phyloP scores from a whole-genome alignment of 2,329 filamentous ascomycete species.

The Pseudogymnoascus sp. region DNA sequence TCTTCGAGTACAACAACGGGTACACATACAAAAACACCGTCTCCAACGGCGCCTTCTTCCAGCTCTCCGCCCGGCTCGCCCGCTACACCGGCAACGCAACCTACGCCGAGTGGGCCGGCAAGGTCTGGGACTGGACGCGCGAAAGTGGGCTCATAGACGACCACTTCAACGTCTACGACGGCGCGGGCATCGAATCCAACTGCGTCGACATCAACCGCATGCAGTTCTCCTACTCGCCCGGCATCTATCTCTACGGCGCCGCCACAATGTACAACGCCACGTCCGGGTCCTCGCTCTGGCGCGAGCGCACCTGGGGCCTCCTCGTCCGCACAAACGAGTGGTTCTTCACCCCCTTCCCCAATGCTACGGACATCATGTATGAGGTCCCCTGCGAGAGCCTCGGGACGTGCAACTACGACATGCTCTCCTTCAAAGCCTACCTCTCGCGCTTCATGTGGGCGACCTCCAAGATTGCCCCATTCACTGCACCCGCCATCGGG shows the following conservation, averaged over 20 bases:
- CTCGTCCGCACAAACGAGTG: slow-evolving; percentile 38
- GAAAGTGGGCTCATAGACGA: slow-evolving; percentile 48
- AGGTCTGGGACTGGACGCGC: slow-evolving; percentile 57
- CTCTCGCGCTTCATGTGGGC: slow-evolving; percentile 56
- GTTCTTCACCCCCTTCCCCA: slow-evolving; percentile 46
- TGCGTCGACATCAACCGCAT: slow-evolving; percentile 44
- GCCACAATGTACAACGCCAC: slow-evolving; percentile 56
- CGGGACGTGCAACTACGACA: slow-evolving; percentile 51
- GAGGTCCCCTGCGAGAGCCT: slow-evolving; percentile 57
- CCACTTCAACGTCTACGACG: slow-evolving; percentile 51
- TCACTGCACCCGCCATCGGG: slow-evolving; percentile 39
- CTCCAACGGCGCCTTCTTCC: slow-evolving; percentile 76
- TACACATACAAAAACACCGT: slow-evolving; percentile 78
- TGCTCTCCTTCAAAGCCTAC: slow-evolving; percentile 61
- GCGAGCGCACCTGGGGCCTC: slow-evolving; percentile 41
- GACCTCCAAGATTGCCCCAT: slow-evolving; percentile 47
- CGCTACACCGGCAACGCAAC: slow-evolving; percentile 59
- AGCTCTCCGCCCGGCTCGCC: slow-evolving; percentile 67
- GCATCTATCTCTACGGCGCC: slow-evolving; percentile 56
- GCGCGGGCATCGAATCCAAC: slow-evolving; percentile 41
- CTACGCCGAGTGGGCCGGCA: slow-evolving; percentile 58
- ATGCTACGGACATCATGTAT: slow-evolving; percentile 52
- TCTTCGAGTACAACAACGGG: slow-evolving; percentile 67
- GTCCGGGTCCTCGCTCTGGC: slow-evolving; percentile 42
- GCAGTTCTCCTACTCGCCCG: slow-evolving; percentile 58